Evolutionary conservation across 129 eudicot genomes (phyloP).

Genomic region (Sambucus nigra): DNA sequence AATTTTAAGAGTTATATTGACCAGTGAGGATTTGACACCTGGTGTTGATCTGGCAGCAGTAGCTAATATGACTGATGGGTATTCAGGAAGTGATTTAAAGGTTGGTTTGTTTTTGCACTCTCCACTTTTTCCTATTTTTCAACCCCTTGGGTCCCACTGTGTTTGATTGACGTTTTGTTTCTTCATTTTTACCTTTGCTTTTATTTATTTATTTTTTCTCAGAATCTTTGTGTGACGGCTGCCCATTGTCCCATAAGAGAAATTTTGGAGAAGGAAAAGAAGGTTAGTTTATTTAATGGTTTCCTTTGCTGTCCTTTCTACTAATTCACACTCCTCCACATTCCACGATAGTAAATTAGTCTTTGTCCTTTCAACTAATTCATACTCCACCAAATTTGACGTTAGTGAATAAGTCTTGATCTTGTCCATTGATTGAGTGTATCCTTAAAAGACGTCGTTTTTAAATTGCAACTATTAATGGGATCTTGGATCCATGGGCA

Average conservation of each 20-base stretch:
- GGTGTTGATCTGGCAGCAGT: slow-evolving; percentile 65
- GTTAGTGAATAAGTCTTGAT: no score
- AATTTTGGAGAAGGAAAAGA: slow-evolving; percentile 72
- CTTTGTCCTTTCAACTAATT: no score
- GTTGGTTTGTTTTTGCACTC: slow-evolving; percentile 18
- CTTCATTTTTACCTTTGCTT: neutral
- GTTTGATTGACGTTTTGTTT: neutral
- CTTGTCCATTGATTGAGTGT: no score
- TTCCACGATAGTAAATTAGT: no score
- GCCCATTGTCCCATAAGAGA: slow-evolving; percentile 96
- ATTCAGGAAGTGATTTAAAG: slow-evolving; percentile 93
- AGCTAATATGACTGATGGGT: slow-evolving; percentile 85
- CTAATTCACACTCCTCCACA: no score
- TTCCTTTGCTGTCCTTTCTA: neutral
- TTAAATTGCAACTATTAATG: no score
- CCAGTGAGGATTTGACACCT: slow-evolving; percentile 73
- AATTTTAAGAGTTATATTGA: slow-evolving; percentile 61
- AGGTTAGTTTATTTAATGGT: slow-evolving; percentile 32
- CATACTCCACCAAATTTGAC: no score
- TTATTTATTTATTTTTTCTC: slow-evolving; percentile 11
- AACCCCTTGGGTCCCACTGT: neutral
- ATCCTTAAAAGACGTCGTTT: no score
- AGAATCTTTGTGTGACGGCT: slow-evolving; percentile 91
- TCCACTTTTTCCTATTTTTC: neutral
- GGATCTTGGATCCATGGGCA: no score